Evolutionary conservation across 768 basidiomycete species (phyloP).

Genomic region (Chlorophyllum brunneum): DNA sequence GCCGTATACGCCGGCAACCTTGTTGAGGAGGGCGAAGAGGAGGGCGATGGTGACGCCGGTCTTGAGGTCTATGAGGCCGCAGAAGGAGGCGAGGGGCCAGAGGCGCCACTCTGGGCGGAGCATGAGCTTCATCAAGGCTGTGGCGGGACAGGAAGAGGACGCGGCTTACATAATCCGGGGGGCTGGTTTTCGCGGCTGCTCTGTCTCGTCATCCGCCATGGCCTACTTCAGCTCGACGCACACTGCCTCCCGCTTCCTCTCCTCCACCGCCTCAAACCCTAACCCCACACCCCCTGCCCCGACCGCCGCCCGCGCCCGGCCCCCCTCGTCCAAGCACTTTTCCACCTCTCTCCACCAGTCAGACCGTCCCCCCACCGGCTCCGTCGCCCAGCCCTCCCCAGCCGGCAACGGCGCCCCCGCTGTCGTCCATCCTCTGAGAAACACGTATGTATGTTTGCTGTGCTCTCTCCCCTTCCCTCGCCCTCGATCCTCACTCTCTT

Average conservation of each 20-base stretch:
- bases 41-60: constrained; percentile 86
- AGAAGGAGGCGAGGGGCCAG: constrained; percentile 78
- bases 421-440: constrained; percentile 70
- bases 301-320: constrained; percentile 36
- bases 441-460: constrained; percentile 77
- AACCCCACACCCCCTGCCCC: constrained; percentile 14
- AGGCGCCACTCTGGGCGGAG: constrained; percentile 82
- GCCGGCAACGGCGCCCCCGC: constrained; percentile 28
- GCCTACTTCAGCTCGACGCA: constrained; percentile 80
- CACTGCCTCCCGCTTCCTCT: constrained; percentile 66
- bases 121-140: constrained; percentile 65
- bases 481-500: constrained; percentile 1
- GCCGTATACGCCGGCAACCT: constrained; percentile 96
- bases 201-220: constrained; percentile 18
- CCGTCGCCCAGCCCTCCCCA: constrained; percentile 20
- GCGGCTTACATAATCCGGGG: neutral
- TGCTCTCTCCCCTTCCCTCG: constrained; percentile 16
- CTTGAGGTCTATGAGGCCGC: constrained; percentile 89
- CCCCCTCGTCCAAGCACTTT: constrained; percentile 69
- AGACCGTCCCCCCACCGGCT: constrained; percentile 23
- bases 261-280: constrained; percentile 35
- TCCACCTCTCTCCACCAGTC: constrained; percentile 34
- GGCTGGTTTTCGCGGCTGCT: constrained; percentile 14
- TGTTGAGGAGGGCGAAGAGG: constrained; percentile 93
- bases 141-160: constrained; percentile 8